Percentiles rank a stretch among this genome's conserved stretches.
These are phyloP conservation scores for Eimeria maxima DNA, from an alignment of 169 alveolate species.

Conservation along the genomic window DNA sequence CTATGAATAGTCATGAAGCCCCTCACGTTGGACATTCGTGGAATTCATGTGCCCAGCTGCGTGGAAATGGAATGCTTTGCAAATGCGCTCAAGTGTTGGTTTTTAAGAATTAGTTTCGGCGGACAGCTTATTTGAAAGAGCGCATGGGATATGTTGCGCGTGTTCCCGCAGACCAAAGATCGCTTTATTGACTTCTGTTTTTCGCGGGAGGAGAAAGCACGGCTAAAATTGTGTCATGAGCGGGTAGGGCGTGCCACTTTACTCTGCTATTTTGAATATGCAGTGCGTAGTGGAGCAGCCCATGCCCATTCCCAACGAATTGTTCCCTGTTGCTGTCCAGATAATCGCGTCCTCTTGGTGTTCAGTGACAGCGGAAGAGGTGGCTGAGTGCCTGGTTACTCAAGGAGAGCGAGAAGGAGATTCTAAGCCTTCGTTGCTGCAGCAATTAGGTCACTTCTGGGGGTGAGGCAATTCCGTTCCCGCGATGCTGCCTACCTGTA, in stretches of 20 bases:
- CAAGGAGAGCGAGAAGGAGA: neutral
- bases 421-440: neutral
- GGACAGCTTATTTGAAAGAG: neutral
- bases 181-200: constrained; percentile 69
- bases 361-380: constrained; percentile 26
- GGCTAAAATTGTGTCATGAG: constrained; percentile 51
- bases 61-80: neutral
- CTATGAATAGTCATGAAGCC: neutral
- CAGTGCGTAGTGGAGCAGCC: neutral
- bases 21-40: neutral
- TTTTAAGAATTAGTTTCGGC: neutral
- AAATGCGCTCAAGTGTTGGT: neutral
- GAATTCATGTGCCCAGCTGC: neutral
- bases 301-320: neutral
- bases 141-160: neutral
- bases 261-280: neutral
- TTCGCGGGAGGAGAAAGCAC: constrained; percentile 64
- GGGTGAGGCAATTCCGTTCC: neutral
- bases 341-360: constrained; percentile 57
- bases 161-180: constrained; percentile 24
- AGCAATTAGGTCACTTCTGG: constrained; percentile 8
- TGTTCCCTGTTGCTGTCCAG: constrained; percentile 15
- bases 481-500: neutral
- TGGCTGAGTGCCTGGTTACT: constrained; percentile 40
- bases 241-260: constrained; percentile 39